Evolutionary conservation across 2,329 filamentous ascomycete genomes (phyloP).

Genomic region (Trichoderma semiorbis): DNA sequence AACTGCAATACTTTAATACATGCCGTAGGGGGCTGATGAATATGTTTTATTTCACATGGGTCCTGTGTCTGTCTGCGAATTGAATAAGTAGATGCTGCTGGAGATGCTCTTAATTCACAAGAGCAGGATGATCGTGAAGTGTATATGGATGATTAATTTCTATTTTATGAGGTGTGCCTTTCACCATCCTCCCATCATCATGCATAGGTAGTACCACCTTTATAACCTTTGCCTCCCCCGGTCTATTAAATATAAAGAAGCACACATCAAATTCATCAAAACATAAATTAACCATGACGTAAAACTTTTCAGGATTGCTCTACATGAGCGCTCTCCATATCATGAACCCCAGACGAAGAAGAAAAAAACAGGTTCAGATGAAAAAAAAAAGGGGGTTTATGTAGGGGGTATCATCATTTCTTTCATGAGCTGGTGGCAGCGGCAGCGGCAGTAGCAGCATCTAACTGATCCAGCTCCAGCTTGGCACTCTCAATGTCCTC

Average conservation of each 20-base stretch:
- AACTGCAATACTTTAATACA: background rate
- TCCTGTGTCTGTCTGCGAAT: background rate
- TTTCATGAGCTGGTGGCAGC: background rate
- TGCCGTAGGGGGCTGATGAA: background rate
- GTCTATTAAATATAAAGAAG: background rate
- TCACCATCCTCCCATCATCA: background rate
- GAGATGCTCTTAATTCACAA: background rate
- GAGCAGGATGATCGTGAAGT: background rate
- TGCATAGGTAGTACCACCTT: background rate
- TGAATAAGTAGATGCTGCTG: background rate
- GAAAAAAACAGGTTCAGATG: background rate
- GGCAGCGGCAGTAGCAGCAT: background rate
- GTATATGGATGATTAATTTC: background rate
- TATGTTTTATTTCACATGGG: background rate
- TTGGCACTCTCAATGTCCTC: conserved; percentile 51
- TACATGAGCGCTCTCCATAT: background rate
- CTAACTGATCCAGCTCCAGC: conserved; percentile 31
- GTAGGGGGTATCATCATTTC: background rate
- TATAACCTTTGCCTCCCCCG: background rate
- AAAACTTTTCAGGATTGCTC: background rate
- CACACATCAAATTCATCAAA: background rate
- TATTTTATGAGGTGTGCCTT: background rate
- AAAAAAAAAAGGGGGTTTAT: background rate
- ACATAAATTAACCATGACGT: background rate
- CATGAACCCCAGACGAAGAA: background rate